These are phyloP conservation scores for Cynanchum wilfordii DNA, from an alignment of 257 asterid genomes.

Conservation along the genomic window DNA sequence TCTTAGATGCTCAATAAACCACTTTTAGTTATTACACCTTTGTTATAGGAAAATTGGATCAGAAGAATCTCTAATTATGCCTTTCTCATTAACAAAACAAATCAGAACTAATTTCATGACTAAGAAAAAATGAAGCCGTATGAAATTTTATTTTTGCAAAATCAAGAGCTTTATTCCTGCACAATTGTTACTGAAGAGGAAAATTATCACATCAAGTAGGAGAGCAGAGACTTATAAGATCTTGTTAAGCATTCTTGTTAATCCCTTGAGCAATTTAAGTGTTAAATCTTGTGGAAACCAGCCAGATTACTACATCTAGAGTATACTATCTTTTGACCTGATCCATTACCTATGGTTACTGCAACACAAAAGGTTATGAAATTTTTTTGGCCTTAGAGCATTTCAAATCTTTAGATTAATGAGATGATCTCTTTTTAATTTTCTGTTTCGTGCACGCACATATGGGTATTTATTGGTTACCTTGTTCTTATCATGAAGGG, in stretches of 20 bases:
- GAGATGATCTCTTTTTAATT: not conserved
- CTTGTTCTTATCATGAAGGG: not conserved
- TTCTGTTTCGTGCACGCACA: not conserved
- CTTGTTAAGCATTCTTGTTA: not conserved
- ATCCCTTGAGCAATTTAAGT: not conserved
- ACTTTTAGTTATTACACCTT: not conserved
- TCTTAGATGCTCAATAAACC: not conserved
- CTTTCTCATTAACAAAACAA: not conserved
- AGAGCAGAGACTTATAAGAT: not conserved
- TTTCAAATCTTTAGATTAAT: not conserved
- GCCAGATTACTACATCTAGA: not conserved
- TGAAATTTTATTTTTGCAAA: not conserved
- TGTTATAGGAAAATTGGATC: not conserved
- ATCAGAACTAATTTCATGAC: not conserved
- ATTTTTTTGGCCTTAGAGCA: not conserved
- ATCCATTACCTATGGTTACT: not conserved
- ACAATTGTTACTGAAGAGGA: not conserved
- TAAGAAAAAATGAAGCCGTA: not conserved
- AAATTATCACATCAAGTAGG: not conserved
- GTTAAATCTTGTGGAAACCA: not conserved
- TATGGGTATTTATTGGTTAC: not conserved
- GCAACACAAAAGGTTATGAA: not conserved
- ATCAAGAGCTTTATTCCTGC: not conserved
- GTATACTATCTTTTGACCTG: not conserved
- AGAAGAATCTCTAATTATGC: not conserved